Evolutionary conservation across 2,329 filamentous ascomycete species (phyloP).

Genomic region (Orbilia blumenaviensis): DNA sequence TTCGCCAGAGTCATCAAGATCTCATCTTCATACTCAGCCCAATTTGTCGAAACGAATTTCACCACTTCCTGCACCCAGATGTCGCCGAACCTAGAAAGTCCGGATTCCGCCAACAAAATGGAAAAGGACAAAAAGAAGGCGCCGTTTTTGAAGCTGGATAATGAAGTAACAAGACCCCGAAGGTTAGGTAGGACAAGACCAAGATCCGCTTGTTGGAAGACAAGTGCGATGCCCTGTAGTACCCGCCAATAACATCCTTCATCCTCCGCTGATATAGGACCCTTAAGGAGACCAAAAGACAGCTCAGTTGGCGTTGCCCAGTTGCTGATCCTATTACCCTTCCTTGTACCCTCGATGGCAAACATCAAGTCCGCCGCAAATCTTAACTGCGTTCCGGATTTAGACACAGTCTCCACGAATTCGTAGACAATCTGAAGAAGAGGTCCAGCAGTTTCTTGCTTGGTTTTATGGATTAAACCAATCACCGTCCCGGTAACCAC

Average conservation of each 20-base stretch:
- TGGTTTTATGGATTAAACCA: constrained; percentile 83
- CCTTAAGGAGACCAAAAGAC: constrained; percentile 67
- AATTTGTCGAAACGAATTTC: constrained; percentile 20
- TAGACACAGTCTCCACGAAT: constrained; percentile 62
- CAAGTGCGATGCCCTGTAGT: constrained; percentile 16
- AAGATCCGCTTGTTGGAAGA: constrained; percentile 71
- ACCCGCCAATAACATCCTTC: constrained; percentile 23
- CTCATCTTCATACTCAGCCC: constrained; percentile 24
- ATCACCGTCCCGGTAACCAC: constrained; percentile 80
- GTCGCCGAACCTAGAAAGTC: constrained; percentile 74
- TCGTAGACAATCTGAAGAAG: constrained; percentile 69
- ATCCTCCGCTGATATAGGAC: constrained; percentile 56
- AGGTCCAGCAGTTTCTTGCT: constrained; percentile 75
- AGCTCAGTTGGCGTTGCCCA: constrained; percentile 74
- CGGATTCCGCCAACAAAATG: constrained; percentile 78
- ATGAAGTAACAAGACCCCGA: constrained; percentile 70
- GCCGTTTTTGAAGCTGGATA: constrained; percentile 65
- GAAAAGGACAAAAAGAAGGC: constrained; percentile 80
- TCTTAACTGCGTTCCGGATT: constrained; percentile 61
- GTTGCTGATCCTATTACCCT: constrained; percentile 75
- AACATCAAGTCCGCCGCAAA: constrained; percentile 71
- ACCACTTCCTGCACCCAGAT: constrained; percentile 34
- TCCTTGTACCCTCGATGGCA: constrained; percentile 78
- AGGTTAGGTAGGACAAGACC: constrained; percentile 78
- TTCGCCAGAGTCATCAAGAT: constrained; percentile 31